Evolutionary conservation across 768 basidiomycete species (phyloP).

Genomic region (Lactifluus pinguis): DNA sequence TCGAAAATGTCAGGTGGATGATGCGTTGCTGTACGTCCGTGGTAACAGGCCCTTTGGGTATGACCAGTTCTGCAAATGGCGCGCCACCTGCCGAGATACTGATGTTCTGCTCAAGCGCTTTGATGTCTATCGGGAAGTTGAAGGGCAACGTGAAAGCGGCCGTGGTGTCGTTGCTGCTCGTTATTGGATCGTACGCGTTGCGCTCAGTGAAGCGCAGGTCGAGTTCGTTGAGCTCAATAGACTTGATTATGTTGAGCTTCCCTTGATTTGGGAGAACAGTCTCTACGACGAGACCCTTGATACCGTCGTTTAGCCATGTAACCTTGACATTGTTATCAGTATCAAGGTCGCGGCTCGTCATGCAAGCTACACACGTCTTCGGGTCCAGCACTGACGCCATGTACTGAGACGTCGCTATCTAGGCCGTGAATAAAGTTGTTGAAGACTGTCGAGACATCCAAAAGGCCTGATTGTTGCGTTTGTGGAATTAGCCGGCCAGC

Average conservation of each 20-base stretch:
- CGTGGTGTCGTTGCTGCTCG: slow-evolving; percentile 50
- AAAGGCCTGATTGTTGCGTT: slow-evolving; percentile 39
- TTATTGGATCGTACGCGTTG: slow-evolving; percentile 48
- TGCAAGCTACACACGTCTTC: slow-evolving; percentile 35
- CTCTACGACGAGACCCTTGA: slow-evolving; percentile 49
- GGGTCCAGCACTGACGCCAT: slow-evolving; percentile 50
- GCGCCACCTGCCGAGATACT: slow-evolving; percentile 42
- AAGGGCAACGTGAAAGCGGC: slow-evolving; percentile 63
- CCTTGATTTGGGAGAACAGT: slow-evolving; percentile 59
- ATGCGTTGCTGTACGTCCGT: slow-evolving; percentile 58
- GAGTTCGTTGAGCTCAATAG: slow-evolving; percentile 51
- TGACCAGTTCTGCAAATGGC: slow-evolving; percentile 48
- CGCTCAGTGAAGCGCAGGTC: slow-evolving; percentile 47
- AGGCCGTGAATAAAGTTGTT: slow-evolving; percentile 64
- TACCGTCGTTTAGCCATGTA: slow-evolving; percentile 64
- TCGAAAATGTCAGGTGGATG: slow-evolving; percentile 48
- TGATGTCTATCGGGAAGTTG: slow-evolving; percentile 59
- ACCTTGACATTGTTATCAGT: slow-evolving; percentile 33
- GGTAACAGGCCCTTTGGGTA: slow-evolving; percentile 46
- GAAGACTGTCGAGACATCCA: slow-evolving; percentile 54
- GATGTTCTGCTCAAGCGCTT: slow-evolving; percentile 50
- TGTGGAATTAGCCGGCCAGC: slow-evolving; percentile 61
- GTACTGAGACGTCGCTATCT: slow-evolving; percentile 49
- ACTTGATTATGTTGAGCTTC: slow-evolving; percentile 51
- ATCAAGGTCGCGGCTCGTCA: neutral